Percentiles rank a stretch among this genome's conserved stretches.
Conservation (phyloP, 129 eudicot species). For the Erigeron canadensis region DNA sequence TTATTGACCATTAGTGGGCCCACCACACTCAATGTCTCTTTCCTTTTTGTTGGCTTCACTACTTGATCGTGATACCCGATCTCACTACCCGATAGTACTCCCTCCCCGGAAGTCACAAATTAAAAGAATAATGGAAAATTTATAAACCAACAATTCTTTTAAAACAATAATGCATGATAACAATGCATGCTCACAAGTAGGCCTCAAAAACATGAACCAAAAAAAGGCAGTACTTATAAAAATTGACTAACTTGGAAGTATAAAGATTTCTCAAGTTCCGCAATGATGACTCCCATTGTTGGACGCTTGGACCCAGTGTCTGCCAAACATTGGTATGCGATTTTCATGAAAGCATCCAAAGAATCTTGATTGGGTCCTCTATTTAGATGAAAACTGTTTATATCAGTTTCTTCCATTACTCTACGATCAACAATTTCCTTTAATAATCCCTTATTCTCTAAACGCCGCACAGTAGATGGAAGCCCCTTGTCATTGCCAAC, state of each 20-base stretch:
- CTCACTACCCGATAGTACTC: too few relatives aligned
- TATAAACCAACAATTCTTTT: background rate
- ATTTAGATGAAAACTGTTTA: background rate
- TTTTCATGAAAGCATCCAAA: background rate
- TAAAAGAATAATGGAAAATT: too few relatives aligned
- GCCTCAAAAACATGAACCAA: background rate
- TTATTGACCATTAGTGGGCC: too few relatives aligned
- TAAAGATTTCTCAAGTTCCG: background rate
- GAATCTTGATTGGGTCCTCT: slow-evolving; percentile 15
- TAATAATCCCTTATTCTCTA: background rate
- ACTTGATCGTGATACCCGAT: too few relatives aligned
- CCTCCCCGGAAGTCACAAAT: too few relatives aligned
- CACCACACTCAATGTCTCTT: too few relatives aligned
- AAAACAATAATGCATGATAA: background rate
- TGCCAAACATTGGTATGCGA: slow-evolving; percentile 12
- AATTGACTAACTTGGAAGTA: background rate
- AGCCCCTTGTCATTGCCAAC: background rate
- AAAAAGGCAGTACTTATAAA: background rate
- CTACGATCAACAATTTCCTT: slow-evolving; percentile 1
- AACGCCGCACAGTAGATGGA: background rate
- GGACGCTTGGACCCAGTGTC: background rate
- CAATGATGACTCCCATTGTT: background rate
- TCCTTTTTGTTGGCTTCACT: too few relatives aligned
- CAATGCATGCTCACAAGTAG: too few relatives aligned
- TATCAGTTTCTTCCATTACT: background rate